These are phyloP conservation scores for Trichoderma asperelloides DNA, from an alignment of 495 filamentous ascomycete genomes.

Conservation along the genomic window DNA sequence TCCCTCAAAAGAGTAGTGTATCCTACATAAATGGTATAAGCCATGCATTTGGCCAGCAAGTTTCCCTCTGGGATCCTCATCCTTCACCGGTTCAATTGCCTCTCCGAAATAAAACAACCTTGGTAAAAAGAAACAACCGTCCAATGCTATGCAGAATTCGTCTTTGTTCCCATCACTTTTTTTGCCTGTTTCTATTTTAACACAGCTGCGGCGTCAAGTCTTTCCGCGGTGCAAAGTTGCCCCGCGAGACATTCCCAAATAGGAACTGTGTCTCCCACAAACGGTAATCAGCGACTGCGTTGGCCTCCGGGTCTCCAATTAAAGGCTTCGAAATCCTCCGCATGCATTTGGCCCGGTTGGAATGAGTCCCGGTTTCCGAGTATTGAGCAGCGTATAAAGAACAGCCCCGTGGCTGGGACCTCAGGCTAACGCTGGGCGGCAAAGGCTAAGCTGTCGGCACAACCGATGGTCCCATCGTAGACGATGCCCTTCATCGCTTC, in stretches of 20 bases:
- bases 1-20: not conserved
- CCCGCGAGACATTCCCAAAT: not conserved
- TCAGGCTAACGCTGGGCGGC: not conserved
- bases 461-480: not conserved
- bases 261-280: conserved; percentile 5
- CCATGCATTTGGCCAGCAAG: not conserved
- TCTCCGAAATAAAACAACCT: not conserved
- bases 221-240: not conserved
- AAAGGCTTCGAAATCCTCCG: not conserved
- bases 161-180: too few relatives aligned
- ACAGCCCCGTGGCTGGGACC: not conserved
- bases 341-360: not conserved
- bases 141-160: too few relatives aligned
- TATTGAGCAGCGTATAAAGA: not conserved
- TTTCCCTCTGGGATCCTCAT: not conserved
- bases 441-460: not conserved
- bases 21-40: not conserved
- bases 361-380: not conserved
- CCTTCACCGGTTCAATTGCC: not conserved
- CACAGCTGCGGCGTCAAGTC: not conserved
- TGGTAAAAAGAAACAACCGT: too few relatives aligned
- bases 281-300: not conserved
- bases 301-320: not conserved
- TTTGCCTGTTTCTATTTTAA: not conserved
- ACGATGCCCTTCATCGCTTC: not conserved